Evolutionary conservation across 2,329 filamentous ascomycete species (phyloP), one percentile per base, ranked within the genome.

Genomic region (Hymenoscyphus scutula): DNA sequence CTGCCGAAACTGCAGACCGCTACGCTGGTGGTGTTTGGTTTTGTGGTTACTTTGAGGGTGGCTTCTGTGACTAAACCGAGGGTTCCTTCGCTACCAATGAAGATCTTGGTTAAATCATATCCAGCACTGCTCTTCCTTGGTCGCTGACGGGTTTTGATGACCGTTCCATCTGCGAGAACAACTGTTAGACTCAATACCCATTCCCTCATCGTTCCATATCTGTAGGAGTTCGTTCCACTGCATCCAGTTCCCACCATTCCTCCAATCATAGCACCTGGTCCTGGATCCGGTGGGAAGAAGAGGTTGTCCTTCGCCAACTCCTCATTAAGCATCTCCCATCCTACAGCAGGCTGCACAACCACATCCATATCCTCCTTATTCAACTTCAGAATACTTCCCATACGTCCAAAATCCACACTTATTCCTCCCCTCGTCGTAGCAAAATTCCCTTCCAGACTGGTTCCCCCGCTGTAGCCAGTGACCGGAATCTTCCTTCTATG

Each of bases 201-300:
- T 74, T 97, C 92, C 66, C 91, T 88, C 92, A 97, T 97, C 1
- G 92, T 97, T 65, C 92, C 93, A 75, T 96, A 97, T 62, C 92
- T 84, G 78, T 96, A 96, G 17, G 92, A 89, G 74, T 97, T 97
- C 15, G 92, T 97, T 63, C 92, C 92, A 72, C 82, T 85, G 78
- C 82, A 85, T 38, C 84, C 84, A 2, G 89, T 92, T 25, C 89
- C 89, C 37, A 92, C 85, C 89, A 92, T 92, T 61, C 92, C 92
- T 62, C 92, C 92, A 70, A 97, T 97, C 88, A 91, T 91, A 65
- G 92, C 92, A 19, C 92, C 92, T 59, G 93, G 92, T 59, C 92
- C 93, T 19, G 92, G 92, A 75, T 97, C 92, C 0, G 92, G 92
- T 25, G 92, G 92, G 78, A 97, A 97, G 81, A 97, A 96, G 3